Evolutionary conservation across 73 alveolate genomes (phyloP).

Genomic region (Urostyla sp.): DNA sequence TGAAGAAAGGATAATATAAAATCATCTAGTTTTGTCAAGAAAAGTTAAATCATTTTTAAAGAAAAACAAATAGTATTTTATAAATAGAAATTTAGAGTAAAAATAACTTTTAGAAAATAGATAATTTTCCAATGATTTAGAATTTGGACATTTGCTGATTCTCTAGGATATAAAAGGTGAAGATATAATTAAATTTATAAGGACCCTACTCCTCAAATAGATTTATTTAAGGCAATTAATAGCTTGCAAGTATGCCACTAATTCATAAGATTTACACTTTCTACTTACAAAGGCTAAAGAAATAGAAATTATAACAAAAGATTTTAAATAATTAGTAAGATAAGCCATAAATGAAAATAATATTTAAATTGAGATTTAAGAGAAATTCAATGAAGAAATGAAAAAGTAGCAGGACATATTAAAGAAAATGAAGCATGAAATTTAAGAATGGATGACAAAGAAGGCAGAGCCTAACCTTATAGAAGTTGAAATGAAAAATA

Average conservation of each 20-base stretch:
- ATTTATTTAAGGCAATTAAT: conserved; percentile 27
- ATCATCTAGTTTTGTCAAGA: neutral
- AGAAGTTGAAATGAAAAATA: conserved; percentile 52
- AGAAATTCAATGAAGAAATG: conserved; percentile 3
- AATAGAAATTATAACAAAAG: neutral
- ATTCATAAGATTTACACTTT: conserved; percentile 34
- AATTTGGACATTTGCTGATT: neutral
- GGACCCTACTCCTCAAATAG: neutral
- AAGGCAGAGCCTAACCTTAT: conserved; percentile 51
- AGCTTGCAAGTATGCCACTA: conserved; percentile 41
- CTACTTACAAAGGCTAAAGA: conserved; percentile 47
- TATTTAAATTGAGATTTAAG: neutral
- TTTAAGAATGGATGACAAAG: conserved; percentile 32
- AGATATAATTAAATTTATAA: neutral
- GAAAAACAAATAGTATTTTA: neutral
- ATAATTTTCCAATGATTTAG: conserved; percentile 5
- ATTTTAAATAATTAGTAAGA: neutral
- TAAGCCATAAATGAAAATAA: conserved; percentile 31
- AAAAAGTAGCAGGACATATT: conserved; percentile 6
- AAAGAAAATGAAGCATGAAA: neutral
- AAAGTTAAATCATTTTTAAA: conserved; percentile 1
- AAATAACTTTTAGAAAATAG: conserved; percentile 22
- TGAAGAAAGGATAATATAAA: conserved; percentile 6
- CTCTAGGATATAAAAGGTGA: neutral
- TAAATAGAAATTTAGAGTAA: neutral